Percentiles rank a stretch among this genome's conserved stretches.
Evolutionary conservation across 129 eudicot species (phyloP).

Genomic region (Escallonia herrerae): DNA sequence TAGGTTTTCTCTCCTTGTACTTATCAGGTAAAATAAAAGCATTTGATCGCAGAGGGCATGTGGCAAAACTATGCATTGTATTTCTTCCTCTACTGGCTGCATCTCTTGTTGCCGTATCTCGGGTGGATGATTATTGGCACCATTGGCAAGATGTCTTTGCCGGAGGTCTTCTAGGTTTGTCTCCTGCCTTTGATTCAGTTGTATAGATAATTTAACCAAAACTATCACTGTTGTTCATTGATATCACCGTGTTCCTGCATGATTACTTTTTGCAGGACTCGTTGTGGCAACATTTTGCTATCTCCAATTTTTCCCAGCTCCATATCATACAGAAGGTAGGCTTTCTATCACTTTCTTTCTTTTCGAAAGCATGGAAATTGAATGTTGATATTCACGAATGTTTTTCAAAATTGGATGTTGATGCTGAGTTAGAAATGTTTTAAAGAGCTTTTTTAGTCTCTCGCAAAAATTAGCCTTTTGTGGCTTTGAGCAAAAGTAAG

Average conservation of each 20-base stretch:
- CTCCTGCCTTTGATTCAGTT: not conserved
- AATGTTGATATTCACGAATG: too few relatives aligned
- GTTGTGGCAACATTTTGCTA: constrained; percentile 62
- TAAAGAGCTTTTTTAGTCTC: too few relatives aligned
- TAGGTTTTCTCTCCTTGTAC: constrained; percentile 68
- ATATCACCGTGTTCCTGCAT: not conserved
- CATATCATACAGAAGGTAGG: constrained; percentile 58
- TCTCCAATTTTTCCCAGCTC: constrained; percentile 82
- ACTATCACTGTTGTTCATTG: not conserved
- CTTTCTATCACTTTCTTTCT: not conserved
- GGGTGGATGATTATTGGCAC: constrained; percentile 93
- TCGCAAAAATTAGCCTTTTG: too few relatives aligned
- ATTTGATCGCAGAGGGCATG: constrained; percentile 68
- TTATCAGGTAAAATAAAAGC: constrained; percentile 62
- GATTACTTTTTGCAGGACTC: constrained; percentile 33
- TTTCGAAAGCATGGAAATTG: too few relatives aligned
- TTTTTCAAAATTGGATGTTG: too few relatives aligned
- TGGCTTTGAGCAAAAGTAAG: too few relatives aligned
- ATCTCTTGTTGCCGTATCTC: constrained; percentile 71
- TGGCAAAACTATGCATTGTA: constrained; percentile 68
- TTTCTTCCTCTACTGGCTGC: constrained; percentile 74
- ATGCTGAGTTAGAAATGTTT: too few relatives aligned
- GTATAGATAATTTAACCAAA: too few relatives aligned
- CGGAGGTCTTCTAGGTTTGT: constrained; percentile 71
- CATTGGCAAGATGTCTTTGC: constrained; percentile 92